Evolutionary conservation across 1,284 basidiomycete genomes (phyloP), one percentile per base, ranked within the genome.

Genomic region (Testicularia cyperi): DNA sequence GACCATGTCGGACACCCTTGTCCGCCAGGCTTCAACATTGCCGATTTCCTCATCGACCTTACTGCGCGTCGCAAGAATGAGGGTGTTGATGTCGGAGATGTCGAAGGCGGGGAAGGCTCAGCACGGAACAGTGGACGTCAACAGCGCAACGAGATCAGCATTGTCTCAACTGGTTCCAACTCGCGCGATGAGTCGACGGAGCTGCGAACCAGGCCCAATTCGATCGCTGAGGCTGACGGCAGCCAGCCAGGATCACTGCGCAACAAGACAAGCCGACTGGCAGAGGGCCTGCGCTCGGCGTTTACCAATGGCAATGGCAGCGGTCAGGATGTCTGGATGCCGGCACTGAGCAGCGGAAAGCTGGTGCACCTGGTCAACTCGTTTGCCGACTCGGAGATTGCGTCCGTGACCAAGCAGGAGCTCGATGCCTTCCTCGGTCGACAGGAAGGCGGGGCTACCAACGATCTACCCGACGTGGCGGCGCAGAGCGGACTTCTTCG

Each of bases 1-100:
- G 82, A 83, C 22, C 79, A 79, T 12, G 85, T 92, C 41, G 91
- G 88, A 0, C 83, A 86, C 55, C 82, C 85, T 0, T 98, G 94
- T 75, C 94, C 94, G 7, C 80, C 85, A n/a, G 94, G 94, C 0
- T 97, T 92, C 79, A 98, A 98, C 75, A 88, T 97, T 65, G 92
- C 92, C 0, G 94, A 98, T 78, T 65, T 63, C 35, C 46, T 70
- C 25, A 67, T 70, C 31, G 68, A 70, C 38, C 36, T 70, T 12
- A 67, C 68, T 6, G 65, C 68, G 3, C 34, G 42, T 10, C 15
- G 22, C 1, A 13, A 19, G 6, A 22, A 9, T 5, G 27, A 25
- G 0, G 40, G 45, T 12, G 28, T 26, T 13, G 25, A 4, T 4
- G 49, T 30, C 14, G 32, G 32, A 1, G 58, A 41, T 20, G 52